Percentiles rank a stretch among this genome's conserved stretches.
phyloP scores from a whole-genome alignment of 176 grass and related monocot genomes.

The Themeda triandra region DNA sequence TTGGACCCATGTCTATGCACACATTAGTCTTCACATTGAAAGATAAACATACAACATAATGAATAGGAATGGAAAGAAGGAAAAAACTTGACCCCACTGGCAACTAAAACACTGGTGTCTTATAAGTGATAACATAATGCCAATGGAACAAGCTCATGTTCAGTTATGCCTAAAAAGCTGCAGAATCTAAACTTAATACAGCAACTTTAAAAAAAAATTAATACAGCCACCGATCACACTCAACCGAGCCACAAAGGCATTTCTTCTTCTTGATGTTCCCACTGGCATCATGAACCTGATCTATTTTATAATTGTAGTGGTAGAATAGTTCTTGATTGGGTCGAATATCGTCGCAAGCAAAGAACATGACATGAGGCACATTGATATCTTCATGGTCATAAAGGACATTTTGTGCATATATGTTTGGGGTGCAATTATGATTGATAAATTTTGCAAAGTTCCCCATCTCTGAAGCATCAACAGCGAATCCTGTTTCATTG shows the following conservation, averaged over 20 bases:
- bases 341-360: constrained; percentile 65
- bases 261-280: constrained; percentile 84
- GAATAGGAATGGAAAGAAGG: not conserved
- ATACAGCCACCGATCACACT: constrained; percentile 81
- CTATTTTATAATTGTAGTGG: constrained; percentile 79
- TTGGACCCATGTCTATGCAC: not conserved
- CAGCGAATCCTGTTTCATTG: constrained; percentile 41
- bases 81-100: not conserved
- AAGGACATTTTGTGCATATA: constrained; percentile 78
- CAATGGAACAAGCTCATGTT: constrained; percentile 8
- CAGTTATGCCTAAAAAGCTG: constrained; percentile 3
- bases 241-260: constrained; percentile 58
- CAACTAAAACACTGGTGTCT: not conserved
- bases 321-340: constrained; percentile 56
- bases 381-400: constrained; percentile 73
- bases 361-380: constrained; percentile 74
- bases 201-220: constrained; percentile 34
- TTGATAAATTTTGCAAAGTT: constrained; percentile 81
- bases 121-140: not conserved
- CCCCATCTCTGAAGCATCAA: constrained; percentile 65
- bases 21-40: not conserved
- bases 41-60: constrained; percentile 11
- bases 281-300: constrained; percentile 73
- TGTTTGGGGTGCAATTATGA: constrained; percentile 72
- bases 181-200: constrained; percentile 53